phyloP scores from a whole-genome alignment of 2,329 filamentous ascomycete genomes.

The Pleurostoma richardsiae region DNA sequence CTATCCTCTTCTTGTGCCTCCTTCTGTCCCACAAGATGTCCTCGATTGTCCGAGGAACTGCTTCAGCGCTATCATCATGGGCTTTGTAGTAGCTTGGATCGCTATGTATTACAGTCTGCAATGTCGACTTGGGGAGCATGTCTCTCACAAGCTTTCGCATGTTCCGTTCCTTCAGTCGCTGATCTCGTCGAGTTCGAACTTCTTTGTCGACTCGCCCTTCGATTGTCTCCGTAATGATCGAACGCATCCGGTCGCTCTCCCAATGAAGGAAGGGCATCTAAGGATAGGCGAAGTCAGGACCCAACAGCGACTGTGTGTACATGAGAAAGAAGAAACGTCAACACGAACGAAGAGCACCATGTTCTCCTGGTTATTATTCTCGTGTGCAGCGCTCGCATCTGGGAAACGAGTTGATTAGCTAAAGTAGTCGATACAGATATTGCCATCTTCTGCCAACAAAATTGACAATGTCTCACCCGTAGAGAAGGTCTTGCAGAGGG shows the following conservation, averaged over 20 bases:
- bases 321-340: neutral
- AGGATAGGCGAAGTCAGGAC: neutral
- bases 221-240: slow-evolving; percentile 20
- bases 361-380: slow-evolving; percentile 13
- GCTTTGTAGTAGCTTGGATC: slow-evolving; percentile 4
- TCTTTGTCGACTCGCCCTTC: slow-evolving; percentile 8
- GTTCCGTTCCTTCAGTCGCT: neutral
- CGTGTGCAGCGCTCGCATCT: neutral
- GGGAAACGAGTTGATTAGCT: too few species aligned
- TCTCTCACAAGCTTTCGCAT: slow-evolving; percentile 4
- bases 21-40: slow-evolving; percentile 4
- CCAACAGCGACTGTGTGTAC: neutral
- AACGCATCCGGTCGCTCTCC: slow-evolving; percentile 28
- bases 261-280: slow-evolving; percentile 36
- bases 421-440: too few species aligned
- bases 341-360: slow-evolving; percentile 22
- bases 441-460: too few species aligned
- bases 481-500: slow-evolving; percentile 24
- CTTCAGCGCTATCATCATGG: neutral
- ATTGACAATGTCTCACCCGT: slow-evolving; percentile 12
- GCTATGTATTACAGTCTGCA: neutral
- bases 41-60: slow-evolving; percentile 3
- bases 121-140: neutral
- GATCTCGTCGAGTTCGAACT: slow-evolving; percentile 1
- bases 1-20: neutral